Percentiles rank a stretch among this genome's conserved stretches.
Evolutionary conservation across 768 basidiomycete species (phyloP).

Genomic region (Mycena filopes): DNA sequence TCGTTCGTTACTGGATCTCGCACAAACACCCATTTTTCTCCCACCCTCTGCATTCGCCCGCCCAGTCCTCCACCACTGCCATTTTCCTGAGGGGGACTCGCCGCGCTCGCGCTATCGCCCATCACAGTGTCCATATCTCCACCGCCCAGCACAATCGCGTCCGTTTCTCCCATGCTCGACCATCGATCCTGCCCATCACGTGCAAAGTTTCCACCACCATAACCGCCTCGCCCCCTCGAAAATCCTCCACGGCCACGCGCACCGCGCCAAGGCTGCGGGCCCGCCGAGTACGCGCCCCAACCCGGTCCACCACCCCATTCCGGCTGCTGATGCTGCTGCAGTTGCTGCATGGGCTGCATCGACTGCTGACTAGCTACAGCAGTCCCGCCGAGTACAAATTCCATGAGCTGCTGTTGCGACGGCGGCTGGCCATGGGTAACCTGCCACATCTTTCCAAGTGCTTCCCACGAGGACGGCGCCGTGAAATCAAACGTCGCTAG

Average conservation of each 20-base stretch:
- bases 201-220: conserved; percentile 54
- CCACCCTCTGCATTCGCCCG: conserved; percentile 75
- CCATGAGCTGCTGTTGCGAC: conserved; percentile 81
- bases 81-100: conserved; percentile 21
- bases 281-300: conserved; percentile 8
- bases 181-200: conserved; percentile 53
- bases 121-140: conserved; percentile 43
- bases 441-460: conserved; percentile 82
- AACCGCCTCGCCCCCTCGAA: conserved; percentile 40
- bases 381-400: conserved; percentile 62
- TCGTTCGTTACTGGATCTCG: conserved; percentile 49
- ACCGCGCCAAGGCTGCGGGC: conserved; percentile 7
- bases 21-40: conserved; percentile 80
- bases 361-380: conserved; percentile 35
- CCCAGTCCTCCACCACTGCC: conserved; percentile 44
- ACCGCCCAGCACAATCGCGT: conserved; percentile 70
- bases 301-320: conserved; percentile 17
- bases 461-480: conserved; percentile 80
- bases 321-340: conserved; percentile 38
- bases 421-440: conserved; percentile 74
- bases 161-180: conserved; percentile 55
- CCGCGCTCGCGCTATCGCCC: conserved; percentile 7
- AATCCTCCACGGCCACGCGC: conserved; percentile 46
- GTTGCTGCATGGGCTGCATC: conserved; percentile 23
- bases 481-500: conserved; percentile 78